phyloP scores from a whole-genome alignment of 345 rosid genomes.

The Ceriops zippeliana region DNA sequence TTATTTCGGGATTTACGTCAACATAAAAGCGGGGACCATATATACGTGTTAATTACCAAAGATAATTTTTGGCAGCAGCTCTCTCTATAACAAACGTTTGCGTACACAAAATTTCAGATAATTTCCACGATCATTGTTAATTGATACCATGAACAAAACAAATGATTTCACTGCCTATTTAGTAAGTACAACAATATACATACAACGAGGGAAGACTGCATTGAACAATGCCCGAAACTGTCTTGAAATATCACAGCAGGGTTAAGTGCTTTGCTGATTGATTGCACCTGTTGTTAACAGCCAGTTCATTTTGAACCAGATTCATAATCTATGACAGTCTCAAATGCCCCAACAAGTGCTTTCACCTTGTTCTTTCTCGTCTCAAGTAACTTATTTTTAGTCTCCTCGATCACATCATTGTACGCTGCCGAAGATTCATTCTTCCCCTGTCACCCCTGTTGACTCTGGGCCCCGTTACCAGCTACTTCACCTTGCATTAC shows the following conservation, averaged over 20 bases:
- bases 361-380: conserved; percentile 78
- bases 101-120: not conserved
- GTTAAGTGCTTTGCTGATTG: not conserved
- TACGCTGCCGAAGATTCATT: conserved; percentile 63
- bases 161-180: not conserved
- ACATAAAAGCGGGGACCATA: too few species aligned
- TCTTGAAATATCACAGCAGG: too few species aligned
- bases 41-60: too few species aligned
- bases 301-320: conserved; percentile 30
- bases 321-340: conserved; percentile 85
- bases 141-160: not conserved
- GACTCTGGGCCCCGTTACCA: conserved; percentile 15
- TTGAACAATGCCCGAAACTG: too few species aligned
- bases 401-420: conserved; percentile 80
- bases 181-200: not conserved
- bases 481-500: not conserved
- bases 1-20: too few species aligned
- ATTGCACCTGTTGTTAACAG: not conserved
- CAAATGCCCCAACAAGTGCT: conserved; percentile 87
- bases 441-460: conserved; percentile 36
- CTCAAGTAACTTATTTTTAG: conserved; percentile 61
- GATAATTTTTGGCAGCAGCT: too few species aligned
- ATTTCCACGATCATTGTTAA: not conserved
- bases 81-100: not conserved
- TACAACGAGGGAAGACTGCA: not conserved